These are phyloP conservation scores for Candida dendrica DNA, from an alignment of 805 yeast genomes.

Conservation along the genomic window DNA sequence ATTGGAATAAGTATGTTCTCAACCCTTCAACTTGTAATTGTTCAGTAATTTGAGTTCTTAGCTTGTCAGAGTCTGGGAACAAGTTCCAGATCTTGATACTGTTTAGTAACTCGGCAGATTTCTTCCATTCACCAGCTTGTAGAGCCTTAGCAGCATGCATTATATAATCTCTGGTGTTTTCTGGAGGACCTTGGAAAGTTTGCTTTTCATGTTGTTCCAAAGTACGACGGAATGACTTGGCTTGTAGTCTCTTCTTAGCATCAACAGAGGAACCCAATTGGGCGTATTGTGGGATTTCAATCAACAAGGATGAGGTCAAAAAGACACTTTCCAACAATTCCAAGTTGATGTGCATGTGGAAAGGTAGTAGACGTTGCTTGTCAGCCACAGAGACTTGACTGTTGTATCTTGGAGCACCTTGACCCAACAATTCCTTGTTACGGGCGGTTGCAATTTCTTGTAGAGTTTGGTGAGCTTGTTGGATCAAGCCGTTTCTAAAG, in stretches of 20 bases:
- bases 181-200: conserved; percentile 96
- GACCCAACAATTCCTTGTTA: conserved; percentile 89
- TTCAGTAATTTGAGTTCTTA: conserved; percentile 64
- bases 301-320: conserved; percentile 80
- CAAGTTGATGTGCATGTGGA: conserved; percentile 95
- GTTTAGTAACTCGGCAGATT: conserved; percentile 62
- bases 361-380: conserved; percentile 82
- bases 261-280: conserved; percentile 49
- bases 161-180: conserved; percentile 87
- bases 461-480: conserved; percentile 79
- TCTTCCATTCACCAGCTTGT: conserved; percentile 85
- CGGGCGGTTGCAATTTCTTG: conserved; percentile 85
- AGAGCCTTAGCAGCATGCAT: conserved; percentile 87
- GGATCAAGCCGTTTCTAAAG: conserved; percentile 80
- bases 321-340: conserved; percentile 92
- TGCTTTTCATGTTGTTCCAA: conserved; percentile 92
- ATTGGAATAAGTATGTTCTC: conserved; percentile 86
- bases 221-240: conserved; percentile 85
- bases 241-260: conserved; percentile 54
- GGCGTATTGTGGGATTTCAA: conserved; percentile 89
- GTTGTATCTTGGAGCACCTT: conserved; percentile 68
- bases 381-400: conserved; percentile 50
- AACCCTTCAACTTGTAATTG: conserved; percentile 87
- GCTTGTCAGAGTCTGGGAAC: conserved; percentile 58
- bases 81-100: conserved; percentile 83